Conservation (phyloP, 176 grass and related monocot genomes). For the Coix lacrymajobi region DNA sequence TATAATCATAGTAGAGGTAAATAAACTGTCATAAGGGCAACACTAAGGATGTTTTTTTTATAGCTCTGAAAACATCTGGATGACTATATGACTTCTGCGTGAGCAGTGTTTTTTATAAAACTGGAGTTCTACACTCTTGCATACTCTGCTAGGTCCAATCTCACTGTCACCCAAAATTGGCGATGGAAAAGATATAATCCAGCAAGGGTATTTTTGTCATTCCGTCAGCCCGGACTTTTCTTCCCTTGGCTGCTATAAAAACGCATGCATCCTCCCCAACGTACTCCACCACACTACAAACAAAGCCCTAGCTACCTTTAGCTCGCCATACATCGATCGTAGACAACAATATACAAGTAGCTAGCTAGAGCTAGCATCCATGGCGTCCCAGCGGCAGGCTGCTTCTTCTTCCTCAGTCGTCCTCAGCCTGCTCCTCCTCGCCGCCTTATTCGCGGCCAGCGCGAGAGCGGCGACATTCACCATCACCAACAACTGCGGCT, state of each 20-base stretch:
- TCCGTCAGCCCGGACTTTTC: not conserved
- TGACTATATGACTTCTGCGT: no score
- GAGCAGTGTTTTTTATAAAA: no score
- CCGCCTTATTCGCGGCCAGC: not conserved
- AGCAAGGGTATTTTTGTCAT: not conserved
- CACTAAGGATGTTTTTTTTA: no score
- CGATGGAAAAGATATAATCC: not conserved
- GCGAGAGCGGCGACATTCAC: slow-evolving; percentile 27
- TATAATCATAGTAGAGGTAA: no score
- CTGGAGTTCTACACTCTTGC: no score
- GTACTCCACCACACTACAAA: not conserved
- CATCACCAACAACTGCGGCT: slow-evolving; percentile 48
- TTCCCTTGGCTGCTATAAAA: not conserved
- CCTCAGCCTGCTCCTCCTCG: slow-evolving; percentile 5
- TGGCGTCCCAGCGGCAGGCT: not conserved
- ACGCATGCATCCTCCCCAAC: not conserved
- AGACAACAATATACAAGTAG: no score
- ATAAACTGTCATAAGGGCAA: no score
- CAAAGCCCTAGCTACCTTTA: not conserved
- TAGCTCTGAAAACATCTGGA: no score
- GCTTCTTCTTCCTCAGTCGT: not conserved
- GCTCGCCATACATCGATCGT: not conserved
- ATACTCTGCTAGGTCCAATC: no score
- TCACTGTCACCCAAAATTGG: not conserved
- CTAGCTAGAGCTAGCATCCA: not conserved